A percentile compares a stretch with the other conserved stretches of the same genome.
Conservation (phyloP, 1,284 basidiomycete genomes). For the Lignosus rhinocerotis region DNA sequence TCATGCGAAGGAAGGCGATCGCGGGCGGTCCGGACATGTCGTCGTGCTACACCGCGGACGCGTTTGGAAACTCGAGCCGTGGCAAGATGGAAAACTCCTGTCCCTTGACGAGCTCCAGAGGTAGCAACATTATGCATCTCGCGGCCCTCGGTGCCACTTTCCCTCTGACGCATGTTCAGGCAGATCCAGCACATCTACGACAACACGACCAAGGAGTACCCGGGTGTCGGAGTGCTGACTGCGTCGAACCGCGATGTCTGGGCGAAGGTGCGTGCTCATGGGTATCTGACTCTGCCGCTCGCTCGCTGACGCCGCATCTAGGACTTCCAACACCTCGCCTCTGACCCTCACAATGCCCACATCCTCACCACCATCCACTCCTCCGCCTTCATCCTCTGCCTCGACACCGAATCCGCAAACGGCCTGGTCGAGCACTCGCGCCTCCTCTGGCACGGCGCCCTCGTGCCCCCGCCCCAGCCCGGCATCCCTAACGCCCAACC, state of each 20-base stretch:
- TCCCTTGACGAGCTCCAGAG: constrained; percentile 70
- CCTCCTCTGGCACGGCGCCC: constrained; percentile 72
- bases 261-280: constrained; percentile 60
- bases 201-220: constrained; percentile 59
- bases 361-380: constrained; percentile 78
- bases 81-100: constrained; percentile 57
- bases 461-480: constrained; percentile 11
- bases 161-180: constrained; percentile 35
- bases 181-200: constrained; percentile 78
- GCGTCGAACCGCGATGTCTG: constrained; percentile 82
- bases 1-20: constrained; percentile 61
- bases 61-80: constrained; percentile 73
- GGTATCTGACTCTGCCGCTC: neutral
- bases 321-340: constrained; percentile 64
- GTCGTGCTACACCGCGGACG: constrained; percentile 78
- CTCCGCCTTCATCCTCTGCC: constrained; percentile 78
- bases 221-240: constrained; percentile 76
- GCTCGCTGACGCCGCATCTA: constrained; percentile 31
- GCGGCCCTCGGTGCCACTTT: neutral
- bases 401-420: constrained; percentile 65
- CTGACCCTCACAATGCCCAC: constrained; percentile 57
- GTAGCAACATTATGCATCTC: constrained; percentile 38
- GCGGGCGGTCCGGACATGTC: constrained; percentile 73
- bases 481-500: constrained; percentile 28
- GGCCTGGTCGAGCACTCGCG: constrained; percentile 61